phyloP scores from a whole-genome alignment of 2,329 filamentous ascomycete species.

The Cladosporium sp. region DNA sequence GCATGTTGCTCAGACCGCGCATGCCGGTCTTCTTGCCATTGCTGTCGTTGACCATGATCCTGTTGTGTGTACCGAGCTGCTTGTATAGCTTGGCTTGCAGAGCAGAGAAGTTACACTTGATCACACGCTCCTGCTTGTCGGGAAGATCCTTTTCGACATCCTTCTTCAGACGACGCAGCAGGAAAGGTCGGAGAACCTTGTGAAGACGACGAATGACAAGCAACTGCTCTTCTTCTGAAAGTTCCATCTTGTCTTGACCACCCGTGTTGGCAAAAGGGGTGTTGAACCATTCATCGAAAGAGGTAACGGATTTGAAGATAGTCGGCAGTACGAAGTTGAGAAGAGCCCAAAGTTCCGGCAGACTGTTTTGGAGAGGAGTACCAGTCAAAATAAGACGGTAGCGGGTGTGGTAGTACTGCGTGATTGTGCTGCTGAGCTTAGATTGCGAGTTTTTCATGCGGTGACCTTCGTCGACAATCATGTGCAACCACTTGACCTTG shows the following conservation, averaged over 20 bases:
- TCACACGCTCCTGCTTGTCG: slow-evolving; percentile 97
- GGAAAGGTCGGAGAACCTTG: slow-evolving; percentile 94
- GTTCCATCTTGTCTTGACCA: slow-evolving; percentile 96
- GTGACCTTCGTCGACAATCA: slow-evolving; percentile 99
- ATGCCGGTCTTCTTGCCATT: slow-evolving; percentile 94
- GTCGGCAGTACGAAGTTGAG: slow-evolving; percentile 97
- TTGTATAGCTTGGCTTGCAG: slow-evolving; percentile 93
- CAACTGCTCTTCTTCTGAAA: slow-evolving; percentile 98
- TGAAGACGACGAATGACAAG: slow-evolving; percentile 97
- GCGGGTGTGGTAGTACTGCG: slow-evolving; percentile 88
- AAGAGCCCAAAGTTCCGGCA: slow-evolving; percentile 93
- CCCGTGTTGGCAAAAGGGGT: slow-evolving; percentile 98
- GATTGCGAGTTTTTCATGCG: slow-evolving; percentile 99
- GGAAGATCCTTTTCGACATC: slow-evolving; percentile 98
- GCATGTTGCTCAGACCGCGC: slow-evolving; percentile 97
- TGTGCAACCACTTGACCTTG: slow-evolving; percentile 99
- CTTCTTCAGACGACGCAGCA: slow-evolving; percentile 97
- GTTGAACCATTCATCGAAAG: slow-evolving; percentile 99
- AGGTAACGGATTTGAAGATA: slow-evolving; percentile 98
- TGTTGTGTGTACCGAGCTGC: slow-evolving; percentile 94
- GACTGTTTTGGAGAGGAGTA: slow-evolving; percentile 94
- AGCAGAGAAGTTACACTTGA: slow-evolving; percentile 98
- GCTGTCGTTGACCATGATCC: slow-evolving; percentile 86
- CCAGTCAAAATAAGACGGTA: slow-evolving; percentile 96
- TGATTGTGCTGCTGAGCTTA: slow-evolving; percentile 91